phyloP scores from a whole-genome alignment of 164 flowering plant genomes.

The Magnolia sinica region DNA sequence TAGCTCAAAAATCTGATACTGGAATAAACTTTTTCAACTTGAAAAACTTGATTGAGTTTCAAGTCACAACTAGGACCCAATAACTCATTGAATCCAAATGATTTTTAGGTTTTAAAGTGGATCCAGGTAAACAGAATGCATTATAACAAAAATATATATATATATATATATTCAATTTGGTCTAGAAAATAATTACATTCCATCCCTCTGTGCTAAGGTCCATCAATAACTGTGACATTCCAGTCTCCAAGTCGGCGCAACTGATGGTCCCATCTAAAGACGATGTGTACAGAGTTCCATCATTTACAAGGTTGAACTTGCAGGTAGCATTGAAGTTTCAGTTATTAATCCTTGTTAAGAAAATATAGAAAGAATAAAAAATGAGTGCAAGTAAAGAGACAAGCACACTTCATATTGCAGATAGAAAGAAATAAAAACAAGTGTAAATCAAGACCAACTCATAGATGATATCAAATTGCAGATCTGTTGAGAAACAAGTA shows the following conservation, averaged over 20 bases:
- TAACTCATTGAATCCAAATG: neutral
- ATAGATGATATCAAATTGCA: no score
- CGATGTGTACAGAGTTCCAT: conserved; percentile 68
- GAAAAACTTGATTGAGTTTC: neutral
- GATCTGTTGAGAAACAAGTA: no score
- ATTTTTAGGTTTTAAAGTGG: neutral
- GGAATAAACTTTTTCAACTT: neutral
- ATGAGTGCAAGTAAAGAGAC: neutral
- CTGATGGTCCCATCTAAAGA: conserved; percentile 93
- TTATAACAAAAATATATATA: neutral
- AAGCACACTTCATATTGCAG: conserved; percentile 63
- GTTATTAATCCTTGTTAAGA: neutral
- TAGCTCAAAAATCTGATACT: no score
- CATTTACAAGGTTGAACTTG: conserved; percentile 77
- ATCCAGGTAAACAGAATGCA: neutral
- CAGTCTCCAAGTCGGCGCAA: conserved; percentile 85
- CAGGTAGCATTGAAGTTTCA: neutral
- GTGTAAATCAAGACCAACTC: no score
- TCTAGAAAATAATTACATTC: conserved; percentile 48
- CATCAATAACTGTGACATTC: no score
- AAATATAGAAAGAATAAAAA: neutral
- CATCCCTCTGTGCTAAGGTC: conserved; percentile 88
- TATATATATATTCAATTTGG: neutral
- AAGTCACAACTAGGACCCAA: neutral
- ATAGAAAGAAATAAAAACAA: no score